Conservation (phyloP, 2,329 filamentous ascomycete species). For the Fusarium sp. region DNA sequence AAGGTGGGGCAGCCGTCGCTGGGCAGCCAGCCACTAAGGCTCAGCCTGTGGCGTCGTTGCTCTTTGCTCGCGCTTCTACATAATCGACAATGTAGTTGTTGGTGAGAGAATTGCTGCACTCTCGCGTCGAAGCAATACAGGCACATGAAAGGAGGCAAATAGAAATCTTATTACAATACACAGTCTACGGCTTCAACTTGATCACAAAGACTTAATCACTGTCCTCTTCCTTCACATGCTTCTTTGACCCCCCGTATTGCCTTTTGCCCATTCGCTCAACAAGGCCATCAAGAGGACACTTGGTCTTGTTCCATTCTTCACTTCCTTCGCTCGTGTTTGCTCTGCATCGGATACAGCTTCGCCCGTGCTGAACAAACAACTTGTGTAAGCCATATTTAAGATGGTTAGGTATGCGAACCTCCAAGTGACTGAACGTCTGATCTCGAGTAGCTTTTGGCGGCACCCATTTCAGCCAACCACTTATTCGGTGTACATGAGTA, state of each 20-base stretch:
- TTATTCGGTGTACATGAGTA: constrained; percentile 42
- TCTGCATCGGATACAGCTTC: constrained; percentile 40
- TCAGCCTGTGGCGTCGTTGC: neutral
- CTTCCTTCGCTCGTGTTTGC: constrained; percentile 44
- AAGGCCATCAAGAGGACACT: constrained; percentile 40
- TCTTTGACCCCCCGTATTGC: constrained; percentile 29
- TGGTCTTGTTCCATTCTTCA: constrained; percentile 38
- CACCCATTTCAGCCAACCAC: constrained; percentile 43
- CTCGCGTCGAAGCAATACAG: neutral
- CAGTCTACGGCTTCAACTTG: constrained; percentile 1
- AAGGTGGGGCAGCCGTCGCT: constrained; percentile 24
- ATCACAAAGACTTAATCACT: constrained; percentile 20
- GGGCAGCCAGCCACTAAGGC: constrained; percentile 24
- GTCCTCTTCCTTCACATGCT: constrained; percentile 27
- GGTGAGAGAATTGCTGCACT: too few species aligned
- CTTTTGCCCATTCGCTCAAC: constrained; percentile 41
- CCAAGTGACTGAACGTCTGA: constrained; percentile 42
- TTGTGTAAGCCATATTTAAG: constrained; percentile 44
- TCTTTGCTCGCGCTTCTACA: neutral
- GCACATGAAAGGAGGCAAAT: neutral
- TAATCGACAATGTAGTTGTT: neutral
- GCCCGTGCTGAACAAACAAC: constrained; percentile 42
- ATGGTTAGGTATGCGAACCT: constrained; percentile 41
- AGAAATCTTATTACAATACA: neutral
- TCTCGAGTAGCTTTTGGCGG: constrained; percentile 42